These are phyloP conservation scores for Aschersonia sp. DNA, from an alignment of 2,329 filamentous ascomycete species.

Conservation along the genomic window DNA sequence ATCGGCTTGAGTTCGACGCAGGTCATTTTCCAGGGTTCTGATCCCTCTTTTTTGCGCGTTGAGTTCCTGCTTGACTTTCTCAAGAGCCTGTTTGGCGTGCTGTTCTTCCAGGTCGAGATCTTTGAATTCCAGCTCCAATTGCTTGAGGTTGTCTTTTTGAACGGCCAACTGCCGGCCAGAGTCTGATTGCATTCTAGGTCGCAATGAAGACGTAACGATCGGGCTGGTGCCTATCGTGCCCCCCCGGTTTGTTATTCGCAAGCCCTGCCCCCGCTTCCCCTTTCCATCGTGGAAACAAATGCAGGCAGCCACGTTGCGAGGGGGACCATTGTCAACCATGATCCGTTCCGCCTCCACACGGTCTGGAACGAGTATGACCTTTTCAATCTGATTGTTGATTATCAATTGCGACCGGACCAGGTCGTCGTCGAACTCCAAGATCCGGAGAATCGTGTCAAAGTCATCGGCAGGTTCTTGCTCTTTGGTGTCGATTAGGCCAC, in stretches of 20 bases:
- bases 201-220: constrained; percentile 30
- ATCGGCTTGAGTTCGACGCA: constrained; percentile 45
- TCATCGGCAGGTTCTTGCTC: constrained; percentile 54
- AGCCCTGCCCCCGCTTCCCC: constrained; percentile 36
- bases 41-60: constrained; percentile 25
- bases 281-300: constrained; percentile 51
- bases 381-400: constrained; percentile 71
- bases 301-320: constrained; percentile 58
- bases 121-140: constrained; percentile 39
- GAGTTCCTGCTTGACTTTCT: constrained; percentile 30
- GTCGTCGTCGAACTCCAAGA: constrained; percentile 69
- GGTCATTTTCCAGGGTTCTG: constrained; percentile 30
- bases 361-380: constrained; percentile 62
- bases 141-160: constrained; percentile 32
- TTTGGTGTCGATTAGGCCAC: constrained; percentile 18
- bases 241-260: constrained; percentile 35
- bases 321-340: constrained; percentile 48
- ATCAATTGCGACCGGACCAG: constrained; percentile 69
- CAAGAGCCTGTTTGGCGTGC: constrained; percentile 29
- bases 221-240: constrained; percentile 27
- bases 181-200: constrained; percentile 69
- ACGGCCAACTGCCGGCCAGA: constrained; percentile 48
- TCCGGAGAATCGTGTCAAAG: constrained; percentile 66
- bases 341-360: constrained; percentile 51
- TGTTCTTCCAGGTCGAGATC: constrained; percentile 34